These are phyloP conservation scores for Miscanthus sacchariflorus DNA, from an alignment of 202 grass and related monocot genomes.

Conservation along the genomic window DNA sequence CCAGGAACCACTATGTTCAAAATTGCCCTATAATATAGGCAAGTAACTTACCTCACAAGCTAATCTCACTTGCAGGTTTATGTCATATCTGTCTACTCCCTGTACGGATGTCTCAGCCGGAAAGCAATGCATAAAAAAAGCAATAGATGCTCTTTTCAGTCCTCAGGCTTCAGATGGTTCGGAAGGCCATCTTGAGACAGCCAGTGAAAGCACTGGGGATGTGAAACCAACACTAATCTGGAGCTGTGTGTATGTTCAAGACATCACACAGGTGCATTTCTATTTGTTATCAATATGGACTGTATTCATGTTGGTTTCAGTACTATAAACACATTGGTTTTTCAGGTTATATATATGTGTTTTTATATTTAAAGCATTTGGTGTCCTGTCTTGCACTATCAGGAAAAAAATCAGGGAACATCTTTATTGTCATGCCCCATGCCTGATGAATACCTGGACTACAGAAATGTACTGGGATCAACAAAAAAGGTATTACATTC, in stretches of 20 bases:
- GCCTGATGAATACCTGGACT: conserved; percentile 88
- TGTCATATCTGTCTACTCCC: conserved; percentile 79
- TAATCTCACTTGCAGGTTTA: conserved; percentile 66
- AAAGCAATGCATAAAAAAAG: conserved; percentile 69
- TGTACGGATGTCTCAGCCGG: conserved; percentile 66
- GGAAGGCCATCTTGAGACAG: conserved; percentile 44
- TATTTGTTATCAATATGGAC: conserved; percentile 34
- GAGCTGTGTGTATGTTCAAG: conserved; percentile 84
- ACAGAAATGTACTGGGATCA: conserved; percentile 71
- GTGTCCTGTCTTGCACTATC: conserved; percentile 29
- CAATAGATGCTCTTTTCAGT: conserved; percentile 79
- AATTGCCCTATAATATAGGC: conserved; percentile 18
- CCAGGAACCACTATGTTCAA: background rate
- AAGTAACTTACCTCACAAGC: conserved; percentile 22
- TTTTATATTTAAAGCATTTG: conserved; percentile 7
- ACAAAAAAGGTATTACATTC: conserved; percentile 70
- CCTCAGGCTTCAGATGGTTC: conserved; percentile 43
- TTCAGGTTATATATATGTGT: conserved; percentile 34
- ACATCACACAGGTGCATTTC: conserved; percentile 71
- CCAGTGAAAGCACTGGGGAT: conserved; percentile 38
- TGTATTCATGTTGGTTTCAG: conserved; percentile 27
- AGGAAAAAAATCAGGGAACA: conserved; percentile 55
- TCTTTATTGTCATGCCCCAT: conserved; percentile 67
- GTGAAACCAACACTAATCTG: conserved; percentile 71
- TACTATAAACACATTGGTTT: conserved; percentile 4